Evolutionary conservation across 1,284 basidiomycete genomes (phyloP), one percentile per base, ranked within the genome.

Genomic region (Ceratobasidium sp.): DNA sequence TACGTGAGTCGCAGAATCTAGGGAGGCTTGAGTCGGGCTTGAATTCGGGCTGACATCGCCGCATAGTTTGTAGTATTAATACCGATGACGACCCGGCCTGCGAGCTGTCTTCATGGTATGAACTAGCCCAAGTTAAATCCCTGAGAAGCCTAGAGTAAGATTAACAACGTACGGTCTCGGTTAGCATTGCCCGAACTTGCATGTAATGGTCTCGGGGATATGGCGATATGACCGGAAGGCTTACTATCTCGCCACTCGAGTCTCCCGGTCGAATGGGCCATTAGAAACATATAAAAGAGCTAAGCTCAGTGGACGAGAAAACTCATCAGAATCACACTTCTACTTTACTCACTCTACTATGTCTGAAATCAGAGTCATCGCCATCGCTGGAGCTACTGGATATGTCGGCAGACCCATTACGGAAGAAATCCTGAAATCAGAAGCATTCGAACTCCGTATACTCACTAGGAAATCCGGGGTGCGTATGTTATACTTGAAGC

Each of bases 371-470:
- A 78, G 73, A 57, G 56, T 62, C n/a, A 61, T 78, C 44, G 71
- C 71, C 12, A 52, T 78, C 54, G 77, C 77, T n/a, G 77, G 77
- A 50, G 77, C 77, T 15, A 59, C 40, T n/a, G 77, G 77, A 38
- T 74, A 74, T 50, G 77, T 78, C 65, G 77, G 77, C 44, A 75
- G 38, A 54, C 70, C 62, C 9, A 38, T 78, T 26, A 44, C 68
- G 9, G 70, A 78, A 7, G 70, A 74, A 28, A 46, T 78, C 13
- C 64, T 78, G 15, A 66, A 74, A 42, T 44, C 65, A 13, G 26
- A 42, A 56, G 40, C 12, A 15, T 67, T 78, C 23, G 52, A 78
- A 38, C 40, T 78, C 20, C 77, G 54, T 42, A 62, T 78, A 26
- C 48, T 78, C 28, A 74, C 70, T 10, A 65, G 77, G 46, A 74